A percentile compares a stretch with the other conserved stretches of the same genome.
Conservation (phyloP, 768 basidiomycete genomes). For the Amanita pallidorosea region DNA sequence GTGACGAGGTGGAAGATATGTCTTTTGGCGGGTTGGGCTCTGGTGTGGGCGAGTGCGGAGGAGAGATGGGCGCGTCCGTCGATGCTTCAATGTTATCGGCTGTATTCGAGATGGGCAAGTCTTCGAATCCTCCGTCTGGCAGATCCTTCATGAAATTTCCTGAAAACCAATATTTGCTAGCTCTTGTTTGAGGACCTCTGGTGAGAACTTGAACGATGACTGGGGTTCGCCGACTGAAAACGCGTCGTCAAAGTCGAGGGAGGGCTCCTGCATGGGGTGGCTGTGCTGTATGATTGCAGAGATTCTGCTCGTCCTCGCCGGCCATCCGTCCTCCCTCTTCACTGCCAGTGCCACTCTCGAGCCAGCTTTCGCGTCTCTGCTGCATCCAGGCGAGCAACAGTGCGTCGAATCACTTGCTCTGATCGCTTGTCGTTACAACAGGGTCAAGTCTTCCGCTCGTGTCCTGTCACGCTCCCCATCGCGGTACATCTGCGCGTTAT, state of each 20-base stretch:
- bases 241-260: slow-evolving; percentile 48
- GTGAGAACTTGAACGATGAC: slow-evolving; percentile 40
- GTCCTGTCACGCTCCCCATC: slow-evolving; percentile 47
- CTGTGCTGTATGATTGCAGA: slow-evolving; percentile 68
- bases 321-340: slow-evolving; percentile 83
- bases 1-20: background rate
- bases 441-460: slow-evolving; percentile 48
- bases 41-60: slow-evolving; percentile 13
- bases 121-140: background rate
- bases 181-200: slow-evolving; percentile 52
- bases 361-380: slow-evolving; percentile 54
- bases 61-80: slow-evolving; percentile 13
- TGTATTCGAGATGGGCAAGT: slow-evolving; percentile 2
- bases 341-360: slow-evolving; percentile 44
- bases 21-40: slow-evolving; percentile 8
- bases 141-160: background rate
- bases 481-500: slow-evolving; percentile 72
- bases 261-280: background rate
- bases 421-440: slow-evolving; percentile 67
- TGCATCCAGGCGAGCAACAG: slow-evolving; percentile 86
- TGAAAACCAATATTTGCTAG: slow-evolving; percentile 20
- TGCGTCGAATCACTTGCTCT: slow-evolving; percentile 71
- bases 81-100: slow-evolving; percentile 8
- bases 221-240: slow-evolving; percentile 51
- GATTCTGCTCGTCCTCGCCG: slow-evolving; percentile 75